phyloP scores from a whole-genome alignment of 768 basidiomycete genomes.

The Suillus subalutaceus region DNA sequence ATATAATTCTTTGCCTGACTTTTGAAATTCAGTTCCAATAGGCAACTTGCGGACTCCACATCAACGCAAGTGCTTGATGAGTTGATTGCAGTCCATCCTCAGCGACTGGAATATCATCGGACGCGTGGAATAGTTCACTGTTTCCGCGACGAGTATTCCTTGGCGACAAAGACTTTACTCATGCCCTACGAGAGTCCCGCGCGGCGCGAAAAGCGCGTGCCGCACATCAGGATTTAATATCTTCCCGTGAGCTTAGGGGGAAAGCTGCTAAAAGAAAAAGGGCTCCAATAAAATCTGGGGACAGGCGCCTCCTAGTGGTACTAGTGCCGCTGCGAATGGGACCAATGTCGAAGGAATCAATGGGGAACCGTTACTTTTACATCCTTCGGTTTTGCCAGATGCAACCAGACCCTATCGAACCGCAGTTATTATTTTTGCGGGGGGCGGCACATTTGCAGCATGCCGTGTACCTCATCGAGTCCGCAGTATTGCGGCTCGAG shows the following conservation, averaged over 20 bases:
- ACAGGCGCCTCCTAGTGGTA: constrained; percentile 71
- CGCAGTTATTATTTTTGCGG: constrained; percentile 80
- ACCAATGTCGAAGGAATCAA: constrained; percentile 48
- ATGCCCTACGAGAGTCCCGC: constrained; percentile 78
- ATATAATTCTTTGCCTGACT: constrained; percentile 16
- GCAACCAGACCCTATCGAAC: constrained; percentile 88
- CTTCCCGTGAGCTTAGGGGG: constrained; percentile 40
- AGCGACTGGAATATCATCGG: constrained; percentile 81
- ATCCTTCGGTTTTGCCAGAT: constrained; percentile 73
- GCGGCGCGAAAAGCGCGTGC: constrained; percentile 65
- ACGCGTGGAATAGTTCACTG: constrained; percentile 91
- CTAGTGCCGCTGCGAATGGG: constrained; percentile 48
- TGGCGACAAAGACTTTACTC: constrained; percentile 80
- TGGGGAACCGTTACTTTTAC: constrained; percentile 55
- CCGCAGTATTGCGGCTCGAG: constrained; percentile 70
- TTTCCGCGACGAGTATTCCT: constrained; percentile 80
- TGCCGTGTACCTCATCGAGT: constrained; percentile 74
- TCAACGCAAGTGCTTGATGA: constrained; percentile 78
- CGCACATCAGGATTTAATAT: constrained; percentile 50
- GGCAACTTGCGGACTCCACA: constrained; percentile 86
- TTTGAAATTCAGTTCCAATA: constrained; percentile 35
- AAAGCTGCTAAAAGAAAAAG: constrained; percentile 60
- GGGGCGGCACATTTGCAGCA: constrained; percentile 85
- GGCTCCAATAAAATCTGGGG: constrained; percentile 53
- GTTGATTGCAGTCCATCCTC: constrained; percentile 72